Conservation (phyloP, 768 basidiomycete genomes). For the Lyophyllum shimeji region DNA sequence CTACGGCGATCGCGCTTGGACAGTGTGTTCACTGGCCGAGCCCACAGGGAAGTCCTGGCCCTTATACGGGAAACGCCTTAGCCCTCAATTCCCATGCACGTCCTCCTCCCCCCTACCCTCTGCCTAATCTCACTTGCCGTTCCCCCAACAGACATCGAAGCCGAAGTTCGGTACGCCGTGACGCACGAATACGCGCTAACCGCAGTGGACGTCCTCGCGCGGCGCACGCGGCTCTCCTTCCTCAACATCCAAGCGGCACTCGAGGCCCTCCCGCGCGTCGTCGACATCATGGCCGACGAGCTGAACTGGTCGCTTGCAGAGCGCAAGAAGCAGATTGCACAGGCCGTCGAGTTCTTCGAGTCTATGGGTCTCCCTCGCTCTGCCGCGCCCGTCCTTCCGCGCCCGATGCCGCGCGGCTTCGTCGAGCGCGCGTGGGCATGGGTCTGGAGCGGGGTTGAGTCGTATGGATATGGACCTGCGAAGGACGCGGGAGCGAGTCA, state of each 20-base stretch:
- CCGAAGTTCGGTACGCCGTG: slow-evolving; percentile 87
- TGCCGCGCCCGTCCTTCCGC: slow-evolving; percentile 28
- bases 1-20: slow-evolving; percentile 97
- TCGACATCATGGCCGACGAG: slow-evolving; percentile 89
- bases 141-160: slow-evolving; percentile 68
- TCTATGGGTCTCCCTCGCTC: slow-evolving; percentile 83
- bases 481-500: slow-evolving; percentile 18
- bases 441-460: slow-evolving; percentile 25
- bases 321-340: slow-evolving; percentile 56
- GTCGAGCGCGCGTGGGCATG: slow-evolving; percentile 28
- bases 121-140: neutral
- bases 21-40: slow-evolving; percentile 78
- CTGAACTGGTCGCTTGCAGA: slow-evolving; percentile 70
- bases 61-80: slow-evolving; percentile 74
- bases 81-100: slow-evolving; percentile 74
- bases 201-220: slow-evolving; percentile 90
- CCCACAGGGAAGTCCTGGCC: slow-evolving; percentile 83
- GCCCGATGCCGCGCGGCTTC: slow-evolving; percentile 24
- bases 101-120: neutral
- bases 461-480: neutral
- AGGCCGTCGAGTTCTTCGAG: slow-evolving; percentile 64
- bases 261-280: slow-evolving; percentile 79
- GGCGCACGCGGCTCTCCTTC: slow-evolving; percentile 90
- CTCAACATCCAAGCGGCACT: slow-evolving; percentile 87
- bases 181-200: slow-evolving; percentile 90